A percentile compares a stretch with the other conserved stretches of the same genome.
Evolutionary conservation across 192 early-diverging fungal genomes (phyloP).

Genomic region (Phycomyces nitens): DNA sequence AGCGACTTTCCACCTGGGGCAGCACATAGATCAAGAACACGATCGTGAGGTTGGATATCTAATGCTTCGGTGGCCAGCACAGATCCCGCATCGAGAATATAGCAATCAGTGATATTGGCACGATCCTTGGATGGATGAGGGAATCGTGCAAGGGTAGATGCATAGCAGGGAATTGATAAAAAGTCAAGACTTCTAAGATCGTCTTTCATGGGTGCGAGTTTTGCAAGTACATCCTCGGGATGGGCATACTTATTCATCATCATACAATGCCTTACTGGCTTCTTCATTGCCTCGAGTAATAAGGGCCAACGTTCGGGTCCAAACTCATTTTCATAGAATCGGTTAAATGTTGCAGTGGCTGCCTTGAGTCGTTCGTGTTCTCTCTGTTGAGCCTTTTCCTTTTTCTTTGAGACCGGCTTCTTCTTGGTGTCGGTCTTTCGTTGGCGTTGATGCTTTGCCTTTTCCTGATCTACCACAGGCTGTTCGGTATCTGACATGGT

Average conservation of each 20-base stretch:
- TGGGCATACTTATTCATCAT: conserved; percentile 31
- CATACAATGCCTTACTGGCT: conserved; percentile 14
- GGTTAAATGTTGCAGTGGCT: conserved; percentile 6
- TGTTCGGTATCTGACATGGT: conserved; percentile 7
- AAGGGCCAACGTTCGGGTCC: conserved; percentile 21
- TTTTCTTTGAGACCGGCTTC: conserved; percentile 19
- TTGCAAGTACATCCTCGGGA: not conserved
- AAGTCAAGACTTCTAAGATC: conserved; percentile 14
- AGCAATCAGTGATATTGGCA: conserved; percentile 33
- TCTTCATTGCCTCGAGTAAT: conserved; percentile 20
- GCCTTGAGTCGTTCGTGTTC: conserved; percentile 14
- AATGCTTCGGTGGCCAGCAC: conserved; percentile 78
- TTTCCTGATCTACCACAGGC: not conserved
- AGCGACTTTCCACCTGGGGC: conserved; percentile 55
- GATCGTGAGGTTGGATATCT: conserved; percentile 68
- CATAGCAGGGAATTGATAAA: conserved; percentile 27
- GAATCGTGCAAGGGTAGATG: conserved; percentile 14
- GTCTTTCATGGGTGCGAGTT: not conserved
- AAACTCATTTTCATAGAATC: conserved; percentile 28
- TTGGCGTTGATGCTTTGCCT: conserved; percentile 4
- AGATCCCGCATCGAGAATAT: conserved; percentile 72
- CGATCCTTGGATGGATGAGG: conserved; percentile 26
- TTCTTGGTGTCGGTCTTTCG: conserved; percentile 11
- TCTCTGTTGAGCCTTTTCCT: conserved; percentile 17
- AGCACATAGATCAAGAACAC: conserved; percentile 72